Base-by-base conservation (phyloP, 2,329 filamentous ascomycete genomes). In the Aspergillus oerlinghausenensis region DNA sequence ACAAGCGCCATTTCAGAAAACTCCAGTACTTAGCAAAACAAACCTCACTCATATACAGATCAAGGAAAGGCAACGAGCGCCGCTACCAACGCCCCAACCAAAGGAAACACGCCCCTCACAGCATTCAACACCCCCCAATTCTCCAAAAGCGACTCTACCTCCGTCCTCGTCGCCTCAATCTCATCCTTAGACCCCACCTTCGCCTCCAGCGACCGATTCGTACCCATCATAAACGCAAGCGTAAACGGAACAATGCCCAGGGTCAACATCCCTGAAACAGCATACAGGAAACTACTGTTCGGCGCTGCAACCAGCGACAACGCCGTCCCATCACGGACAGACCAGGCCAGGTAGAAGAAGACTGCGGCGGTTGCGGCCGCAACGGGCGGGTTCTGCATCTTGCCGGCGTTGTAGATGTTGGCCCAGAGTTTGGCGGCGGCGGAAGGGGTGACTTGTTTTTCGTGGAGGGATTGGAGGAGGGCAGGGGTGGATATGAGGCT, bases 171-270 rank as follows among this genome's bases (percentile, higher is more conserved):
- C 38, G 62, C 58, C 14, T 56, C 57, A 17, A 52, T 54, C 17
- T 52, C 49, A 17, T 50, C 56, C 7, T 47, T 52, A 3, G 47
- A 43, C 11, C 55, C 32, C 10, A 65, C 66, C 38, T 61, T 63
- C n/a, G 60, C 63, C 38, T 65, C 28, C 50, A 75, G 58, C 8
- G 38, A 43, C 35, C 58, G 59, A 58, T 74, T 75, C 25, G 68
- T 69, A 14, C 55, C 43, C 1, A 29, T 32, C 69, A 75, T 75
- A 3, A 55, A 49, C 3, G 56, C 43, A 0, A 70, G 1, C 14
- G 73, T 75, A 52, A 59, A 75, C 17, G 73, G 73, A 3, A 71
- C 64, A 54, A 74, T 72, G 1, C 63, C 61, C 9, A 72, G 1
- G 8, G 67, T 68, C 54, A 74, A 35, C 14, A 57, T 55, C 6